Conservation (phyloP, 2,329 filamentous ascomycete species). For the Plenodomus tracheiphilus region DNA sequence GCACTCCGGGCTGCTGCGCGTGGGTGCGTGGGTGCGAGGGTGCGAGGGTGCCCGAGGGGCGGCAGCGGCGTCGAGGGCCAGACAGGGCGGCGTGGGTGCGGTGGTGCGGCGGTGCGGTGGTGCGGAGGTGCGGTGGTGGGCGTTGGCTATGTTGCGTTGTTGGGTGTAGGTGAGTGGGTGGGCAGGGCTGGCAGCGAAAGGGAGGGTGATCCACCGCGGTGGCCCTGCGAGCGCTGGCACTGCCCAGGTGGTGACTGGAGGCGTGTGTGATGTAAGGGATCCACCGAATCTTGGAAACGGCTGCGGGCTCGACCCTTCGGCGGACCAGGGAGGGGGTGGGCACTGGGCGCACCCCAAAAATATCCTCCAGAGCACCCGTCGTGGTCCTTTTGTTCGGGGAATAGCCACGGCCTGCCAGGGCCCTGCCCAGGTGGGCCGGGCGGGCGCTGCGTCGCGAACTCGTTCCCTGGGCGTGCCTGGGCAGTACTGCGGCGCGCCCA, state of each 20-base stretch:
- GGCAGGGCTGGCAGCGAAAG: not conserved
- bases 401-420: slow-evolving; percentile 8
- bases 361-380: slow-evolving; percentile 15
- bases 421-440: slow-evolving; percentile 4
- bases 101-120: slow-evolving; percentile 2
- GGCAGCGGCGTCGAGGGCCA: slow-evolving; percentile 2
- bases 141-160: not conserved
- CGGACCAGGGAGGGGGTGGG: too few relatives aligned
- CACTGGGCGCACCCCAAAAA: slow-evolving; percentile 27
- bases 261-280: slow-evolving; percentile 12
- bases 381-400: slow-evolving; percentile 18
- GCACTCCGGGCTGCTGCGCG: not conserved
- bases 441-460: too few relatives aligned
- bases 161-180: not conserved
- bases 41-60: too few relatives aligned
- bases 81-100: slow-evolving; percentile 3
- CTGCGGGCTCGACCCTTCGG: slow-evolving; percentile 7
- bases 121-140: not conserved
- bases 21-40: too few relatives aligned
- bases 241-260: not conserved
- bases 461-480: too few relatives aligned
- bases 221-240: not conserved
- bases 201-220: not conserved
- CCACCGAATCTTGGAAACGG: not conserved
- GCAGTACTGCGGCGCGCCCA: too few relatives aligned